Base-by-base conservation (phyloP, 2,329 filamentous ascomycete species). In the Neoarthrinium moseri region DNA sequence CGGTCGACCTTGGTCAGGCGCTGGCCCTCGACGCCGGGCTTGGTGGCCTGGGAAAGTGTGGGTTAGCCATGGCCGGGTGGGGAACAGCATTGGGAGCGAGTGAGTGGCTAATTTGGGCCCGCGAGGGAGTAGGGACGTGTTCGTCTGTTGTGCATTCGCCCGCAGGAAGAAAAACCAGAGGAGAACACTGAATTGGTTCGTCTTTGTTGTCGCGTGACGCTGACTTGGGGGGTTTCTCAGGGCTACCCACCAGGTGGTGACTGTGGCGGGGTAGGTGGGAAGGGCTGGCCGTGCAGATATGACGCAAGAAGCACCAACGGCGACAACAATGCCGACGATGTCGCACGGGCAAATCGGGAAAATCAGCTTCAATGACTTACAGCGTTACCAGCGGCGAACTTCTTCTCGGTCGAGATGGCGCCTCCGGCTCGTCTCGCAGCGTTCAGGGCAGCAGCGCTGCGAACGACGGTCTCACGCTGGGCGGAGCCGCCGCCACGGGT, bases 1-100 rank as follows among this genome's bases (percentile, higher is more conserved):
- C 92, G 91, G 78, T 97, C 94, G 69, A 99, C 91, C 78, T 97
- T 96, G 57, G 94, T 97, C 55, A 97, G 80, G 66, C 89, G 91
- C 74, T 99, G 94, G 59, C 94, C 94, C 73, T 97, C 92, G 56
- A 77, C 77, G 51, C 72, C 73, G 63, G 75, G 22, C 4, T 18
- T 77, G 60, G 75, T 70, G 53, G 75, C 65, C 72, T 79, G 54
- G 44, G 27, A 5, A n/a, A n/a, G n/a, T n/a, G n/a, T n/a, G n/a
- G n/a, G n/a, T n/a, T n/a, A n/a, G n/a, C n/a, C n/a, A n/a, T n/a
- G n/a, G n/a, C 10, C 18, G 29, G n/a, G 32, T 29, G 5, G 10
- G 15, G 20, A 7, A 60, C 50, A 58, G 53, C 42, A n/a, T 23
- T 43, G n/a, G 23, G 34, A 15, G n/a, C n/a, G n/a, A n/a, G n/a